phyloP scores from a whole-genome alignment of 805 yeast species.

The Pichia ethanolica region DNA sequence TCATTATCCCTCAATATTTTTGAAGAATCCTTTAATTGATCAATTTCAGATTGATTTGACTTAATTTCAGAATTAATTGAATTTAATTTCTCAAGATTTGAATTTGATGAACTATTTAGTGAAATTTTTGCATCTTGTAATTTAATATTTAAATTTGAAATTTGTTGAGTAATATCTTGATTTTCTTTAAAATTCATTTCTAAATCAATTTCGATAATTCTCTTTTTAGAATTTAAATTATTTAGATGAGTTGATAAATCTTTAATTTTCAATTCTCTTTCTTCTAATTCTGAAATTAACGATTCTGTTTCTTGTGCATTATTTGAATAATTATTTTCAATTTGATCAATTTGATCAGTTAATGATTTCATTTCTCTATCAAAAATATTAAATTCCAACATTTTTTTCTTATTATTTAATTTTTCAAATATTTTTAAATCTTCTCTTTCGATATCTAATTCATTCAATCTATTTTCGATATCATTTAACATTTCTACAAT shows the following conservation, averaged over 20 bases:
- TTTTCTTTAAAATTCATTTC: conserved; percentile 44
- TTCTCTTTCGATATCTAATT: conserved; percentile 71
- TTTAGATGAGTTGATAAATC: conserved; percentile 40
- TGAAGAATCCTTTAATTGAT: conserved; percentile 38
- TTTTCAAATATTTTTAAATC: conserved; percentile 66
- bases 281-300: conserved; percentile 49
- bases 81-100: conserved; percentile 25
- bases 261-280: conserved; percentile 47
- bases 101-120: conserved; percentile 18
- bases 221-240: conserved; percentile 40
- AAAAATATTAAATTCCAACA: conserved; percentile 64
- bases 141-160: conserved; percentile 26
- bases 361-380: conserved; percentile 69
- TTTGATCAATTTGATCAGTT: conserved; percentile 48
- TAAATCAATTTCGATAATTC: conserved; percentile 48
- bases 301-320: conserved; percentile 45
- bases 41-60: conserved; percentile 35
- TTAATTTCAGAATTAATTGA: conserved; percentile 32
- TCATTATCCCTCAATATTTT: conserved; percentile 36
- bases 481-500: conserved; percentile 67
- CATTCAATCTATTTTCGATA: conserved; percentile 64
- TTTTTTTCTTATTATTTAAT: conserved; percentile 59
- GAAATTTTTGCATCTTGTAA: conserved; percentile 36
- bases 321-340: conserved; percentile 51
- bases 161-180: conserved; percentile 38